A percentile compares a stretch with the other conserved stretches of the same genome.
Conservation (phyloP, 768 basidiomycete species). For the Termitomyces sp. region DNA sequence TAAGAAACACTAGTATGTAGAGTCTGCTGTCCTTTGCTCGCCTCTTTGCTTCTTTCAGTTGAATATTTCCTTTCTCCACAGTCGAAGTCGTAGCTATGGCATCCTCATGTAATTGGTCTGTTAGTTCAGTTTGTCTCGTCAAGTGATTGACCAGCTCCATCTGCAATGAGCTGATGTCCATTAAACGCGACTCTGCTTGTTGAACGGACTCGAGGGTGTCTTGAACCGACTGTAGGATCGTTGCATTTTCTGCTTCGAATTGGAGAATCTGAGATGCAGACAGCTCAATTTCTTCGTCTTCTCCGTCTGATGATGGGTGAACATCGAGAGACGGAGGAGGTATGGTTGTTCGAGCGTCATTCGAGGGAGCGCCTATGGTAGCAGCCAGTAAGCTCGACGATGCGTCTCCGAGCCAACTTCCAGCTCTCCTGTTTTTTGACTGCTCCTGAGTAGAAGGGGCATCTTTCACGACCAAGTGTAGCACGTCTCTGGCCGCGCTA, state of each 20-base stretch:
- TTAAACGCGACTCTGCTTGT: slow-evolving; percentile 84
- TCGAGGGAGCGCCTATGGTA: slow-evolving; percentile 52
- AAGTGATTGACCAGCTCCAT: slow-evolving; percentile 89
- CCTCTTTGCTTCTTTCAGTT: slow-evolving; percentile 86
- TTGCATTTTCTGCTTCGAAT: slow-evolving; percentile 90
- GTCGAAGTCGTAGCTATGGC: slow-evolving; percentile 84
- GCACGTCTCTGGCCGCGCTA: slow-evolving; percentile 64
- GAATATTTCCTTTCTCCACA: slow-evolving; percentile 86
- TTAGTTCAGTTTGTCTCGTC: slow-evolving; percentile 85
- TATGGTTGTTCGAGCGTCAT: slow-evolving; percentile 26
- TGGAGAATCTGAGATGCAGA: slow-evolving; percentile 85
- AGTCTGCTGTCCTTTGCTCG: slow-evolving; percentile 84
- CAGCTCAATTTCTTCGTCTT: slow-evolving; percentile 81
- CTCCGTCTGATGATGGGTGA: slow-evolving; percentile 51
- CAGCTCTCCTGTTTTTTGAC: slow-evolving; percentile 25
- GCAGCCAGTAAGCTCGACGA: slow-evolving; percentile 58
- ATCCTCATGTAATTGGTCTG: slow-evolving; percentile 93
- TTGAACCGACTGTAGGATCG: slow-evolving; percentile 80
- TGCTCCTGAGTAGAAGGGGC: slow-evolving; percentile 20
- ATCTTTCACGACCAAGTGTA: slow-evolving; percentile 39
- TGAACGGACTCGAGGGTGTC: slow-evolving; percentile 87
- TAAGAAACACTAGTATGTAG: slow-evolving; percentile 87
- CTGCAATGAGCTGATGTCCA: slow-evolving; percentile 93
- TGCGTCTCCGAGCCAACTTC: slow-evolving; percentile 63
- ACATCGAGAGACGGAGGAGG: slow-evolving; percentile 20